A percentile compares a stretch with the other conserved stretches of the same genome.
These are phyloP conservation scores for Stagonosporopsis vannaccii DNA, from an alignment of 2,329 filamentous ascomycete species.

Conservation along the genomic window DNA sequence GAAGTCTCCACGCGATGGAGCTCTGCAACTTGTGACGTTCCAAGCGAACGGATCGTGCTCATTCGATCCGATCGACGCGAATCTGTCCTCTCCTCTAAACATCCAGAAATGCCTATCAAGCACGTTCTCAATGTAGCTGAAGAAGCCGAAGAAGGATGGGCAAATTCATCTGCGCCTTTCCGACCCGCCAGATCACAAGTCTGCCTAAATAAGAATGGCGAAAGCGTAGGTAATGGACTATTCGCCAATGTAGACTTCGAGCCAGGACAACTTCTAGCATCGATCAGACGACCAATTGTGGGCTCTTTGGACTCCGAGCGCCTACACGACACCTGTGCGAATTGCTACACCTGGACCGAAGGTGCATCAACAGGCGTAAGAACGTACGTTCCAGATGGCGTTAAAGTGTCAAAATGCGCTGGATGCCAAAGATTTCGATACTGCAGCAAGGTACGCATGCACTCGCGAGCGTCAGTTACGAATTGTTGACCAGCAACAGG, in stretches of 20 bases:
- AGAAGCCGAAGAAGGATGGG: conserved; percentile 14
- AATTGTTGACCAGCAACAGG: conserved; percentile 46
- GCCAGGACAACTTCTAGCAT: conserved; percentile 58
- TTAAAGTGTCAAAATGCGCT: conserved; percentile 61
- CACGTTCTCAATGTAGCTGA: conserved; percentile 18
- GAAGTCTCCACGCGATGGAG: conserved; percentile 4
- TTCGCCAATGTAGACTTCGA: conserved; percentile 60
- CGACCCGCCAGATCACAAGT: conserved; percentile 33
- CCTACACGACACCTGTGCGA: conserved; percentile 64
- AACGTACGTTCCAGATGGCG: conserved; percentile 42
- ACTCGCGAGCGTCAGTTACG: background rate
- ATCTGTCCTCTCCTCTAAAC: conserved; percentile 2
- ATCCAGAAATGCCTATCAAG: conserved; percentile 10
- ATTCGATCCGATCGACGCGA: background rate
- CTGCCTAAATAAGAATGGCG: conserved; percentile 29
- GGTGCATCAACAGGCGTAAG: conserved; percentile 41
- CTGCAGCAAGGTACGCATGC: conserved; percentile 62
- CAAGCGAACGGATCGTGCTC: conserved; percentile 4
- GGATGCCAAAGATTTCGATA: conserved; percentile 66
- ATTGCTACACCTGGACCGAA: conserved; percentile 60
- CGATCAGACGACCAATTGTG: conserved; percentile 60
- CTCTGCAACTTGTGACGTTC: conserved; percentile 18
- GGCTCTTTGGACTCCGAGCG: conserved; percentile 61
- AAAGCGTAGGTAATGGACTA: conserved; percentile 59
- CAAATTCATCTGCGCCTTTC: conserved; percentile 22